Evolutionary conservation across 257 asterid genomes (phyloP), one percentile per base, ranked within the genome.

Genomic region (Rauvolfia tetraphylla): DNA sequence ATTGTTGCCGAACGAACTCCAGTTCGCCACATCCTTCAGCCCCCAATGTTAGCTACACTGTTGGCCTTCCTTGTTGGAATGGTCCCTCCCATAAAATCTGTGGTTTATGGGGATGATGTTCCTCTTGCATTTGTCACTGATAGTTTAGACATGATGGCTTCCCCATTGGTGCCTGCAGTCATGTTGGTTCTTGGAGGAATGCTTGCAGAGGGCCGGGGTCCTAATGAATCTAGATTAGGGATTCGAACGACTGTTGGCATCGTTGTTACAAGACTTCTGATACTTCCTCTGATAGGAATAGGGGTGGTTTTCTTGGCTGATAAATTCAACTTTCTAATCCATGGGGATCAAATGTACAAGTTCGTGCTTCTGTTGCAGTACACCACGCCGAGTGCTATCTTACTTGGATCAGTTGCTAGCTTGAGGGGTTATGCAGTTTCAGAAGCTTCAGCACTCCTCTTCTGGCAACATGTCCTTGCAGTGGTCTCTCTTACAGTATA

Each of bases 131-230:
- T 95, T 81, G 68, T 95, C 44, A 88, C 96, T 0, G 97, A 92
- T 78, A 92, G 98, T 83, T 75, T 91, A 63, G 96, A 90, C 25
- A 92, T 95, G 39, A 67, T 92, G 85, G 99, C 96, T 29, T 88
- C 87, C 46, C 92, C 99, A 11, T 87, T 92, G 92, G 97, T 92
- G 75, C 99, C 99, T n/a, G 89, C 94, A 5, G 96, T 95, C 10
- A 90, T 95, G 96, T 88, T 95, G 49, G 82, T 90, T 80, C 93
- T 95, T 34, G 99, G 99, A 77, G 98, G 97, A 75, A 95, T 90
- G 96, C 88, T 95, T 23, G 97, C 97, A 6, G 98, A 95, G 86
- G 98, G 98, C 29, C 27, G 49, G 12, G 72, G 72, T 22, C 97
- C 96, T 11, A 87, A 86, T 36, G 91, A 88, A 81, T 92, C 99